phyloP scores from a whole-genome alignment of 768 basidiomycete species.

The Podaxis mareebaensis region DNA sequence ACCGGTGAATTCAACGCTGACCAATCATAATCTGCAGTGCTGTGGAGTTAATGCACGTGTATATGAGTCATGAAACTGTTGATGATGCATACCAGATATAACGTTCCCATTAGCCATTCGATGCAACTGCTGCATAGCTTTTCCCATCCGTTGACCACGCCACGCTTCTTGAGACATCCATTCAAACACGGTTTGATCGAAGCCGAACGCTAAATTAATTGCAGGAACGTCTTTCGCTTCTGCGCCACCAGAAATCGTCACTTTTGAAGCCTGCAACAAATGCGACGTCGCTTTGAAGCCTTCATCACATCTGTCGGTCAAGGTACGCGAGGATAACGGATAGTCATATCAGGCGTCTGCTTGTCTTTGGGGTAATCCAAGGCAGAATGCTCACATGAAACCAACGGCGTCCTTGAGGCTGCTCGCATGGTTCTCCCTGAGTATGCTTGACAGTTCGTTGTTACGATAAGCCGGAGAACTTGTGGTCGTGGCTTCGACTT shows the following conservation, averaged over 20 bases:
- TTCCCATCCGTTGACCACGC: slow-evolving; percentile 8
- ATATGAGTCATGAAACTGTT: not conserved
- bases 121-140: slow-evolving; percentile 12
- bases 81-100: not conserved
- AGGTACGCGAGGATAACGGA: not conserved
- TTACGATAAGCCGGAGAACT: not conserved
- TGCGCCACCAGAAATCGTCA: not conserved
- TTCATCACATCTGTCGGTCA: slow-evolving; percentile 2
- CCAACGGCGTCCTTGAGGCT: slow-evolving; percentile 9
- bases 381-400: not conserved
- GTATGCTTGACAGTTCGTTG: slow-evolving; percentile 3
- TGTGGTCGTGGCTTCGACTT: not conserved
- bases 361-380: not conserved
- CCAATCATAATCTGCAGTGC: slow-evolving; percentile 8
- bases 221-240: not conserved
- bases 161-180: slow-evolving; percentile 13
- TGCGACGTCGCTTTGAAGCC: slow-evolving; percentile 11
- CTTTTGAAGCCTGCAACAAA: slow-evolving; percentile 7
- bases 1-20: not conserved
- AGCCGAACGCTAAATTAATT: slow-evolving; percentile 5
- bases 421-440: not conserved
- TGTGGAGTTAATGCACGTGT: not conserved
- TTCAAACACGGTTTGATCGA: slow-evolving; percentile 4
- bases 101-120: slow-evolving; percentile 7
- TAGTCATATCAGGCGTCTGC: not conserved